Percentiles rank a stretch among this genome's conserved stretches.
Conservation (phyloP, 768 basidiomycete genomes). For the Hydnomerulius pinastri region DNA sequence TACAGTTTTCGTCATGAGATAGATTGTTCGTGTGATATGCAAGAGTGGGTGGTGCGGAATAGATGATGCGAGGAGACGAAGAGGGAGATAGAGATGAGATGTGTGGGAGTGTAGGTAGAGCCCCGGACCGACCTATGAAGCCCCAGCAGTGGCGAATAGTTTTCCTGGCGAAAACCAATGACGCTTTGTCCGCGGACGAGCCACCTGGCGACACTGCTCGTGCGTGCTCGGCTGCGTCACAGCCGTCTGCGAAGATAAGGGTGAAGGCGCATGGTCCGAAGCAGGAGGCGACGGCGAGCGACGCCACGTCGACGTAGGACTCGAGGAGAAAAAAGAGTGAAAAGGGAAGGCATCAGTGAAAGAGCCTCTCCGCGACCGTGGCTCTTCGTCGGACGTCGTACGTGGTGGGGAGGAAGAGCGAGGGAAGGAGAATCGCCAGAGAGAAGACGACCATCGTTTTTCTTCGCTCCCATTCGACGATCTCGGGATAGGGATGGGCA, state of each 20-base stretch:
- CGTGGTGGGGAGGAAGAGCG: constrained; percentile 31
- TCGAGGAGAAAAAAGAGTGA: constrained; percentile 36
- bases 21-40: too few relatives aligned
- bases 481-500: constrained; percentile 32
- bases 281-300: constrained; percentile 44
- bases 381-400: constrained; percentile 27
- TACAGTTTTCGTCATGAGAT: too few relatives aligned
- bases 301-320: constrained; percentile 35
- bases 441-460: constrained; percentile 35
- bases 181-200: constrained; percentile 43
- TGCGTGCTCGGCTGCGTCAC: constrained; percentile 28
- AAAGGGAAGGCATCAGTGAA: constrained; percentile 49
- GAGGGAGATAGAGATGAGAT: too few relatives aligned
- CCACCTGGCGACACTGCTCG: constrained; percentile 34
- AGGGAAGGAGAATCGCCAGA: constrained; percentile 38
- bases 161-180: constrained; percentile 59
- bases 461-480: constrained; percentile 32
- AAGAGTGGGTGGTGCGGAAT: too few relatives aligned
- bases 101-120: background rate
- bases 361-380: constrained; percentile 30
- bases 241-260: constrained; percentile 22
- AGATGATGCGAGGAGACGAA: too few relatives aligned
- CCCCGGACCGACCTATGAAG: constrained; percentile 36
- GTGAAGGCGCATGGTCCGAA: constrained; percentile 30
- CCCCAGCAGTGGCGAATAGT: constrained; percentile 47